Evolutionary conservation across 148 eudicot species (phyloP).

Genomic region (Arctostaphylos glauca): DNA sequence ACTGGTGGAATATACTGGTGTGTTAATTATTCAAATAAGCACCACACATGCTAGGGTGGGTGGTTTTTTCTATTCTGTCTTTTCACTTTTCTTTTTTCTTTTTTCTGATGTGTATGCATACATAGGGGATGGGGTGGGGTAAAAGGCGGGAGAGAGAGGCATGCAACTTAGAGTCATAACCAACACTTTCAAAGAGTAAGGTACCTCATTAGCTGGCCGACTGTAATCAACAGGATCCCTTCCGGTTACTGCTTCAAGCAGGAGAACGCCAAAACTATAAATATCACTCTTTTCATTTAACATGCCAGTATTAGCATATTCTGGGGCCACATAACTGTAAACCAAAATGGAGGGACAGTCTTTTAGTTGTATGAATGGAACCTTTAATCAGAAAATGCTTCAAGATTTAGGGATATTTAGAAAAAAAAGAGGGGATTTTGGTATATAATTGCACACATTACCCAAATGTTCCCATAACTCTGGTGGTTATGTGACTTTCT

Average conservation of each 20-base stretch:
- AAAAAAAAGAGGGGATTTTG: neutral
- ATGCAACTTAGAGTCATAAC: neutral
- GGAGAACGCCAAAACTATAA: slow-evolving; percentile 83
- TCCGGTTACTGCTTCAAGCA: slow-evolving; percentile 80
- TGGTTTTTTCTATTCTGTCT: too few relatives aligned
- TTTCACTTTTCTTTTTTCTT: neutral
- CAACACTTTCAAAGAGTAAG: neutral
- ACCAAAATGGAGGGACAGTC: slow-evolving; percentile 8
- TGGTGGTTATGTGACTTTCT: slow-evolving; percentile 81
- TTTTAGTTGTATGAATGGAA: slow-evolving; percentile 2
- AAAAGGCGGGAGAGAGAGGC: neutral
- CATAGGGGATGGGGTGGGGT: too few relatives aligned
- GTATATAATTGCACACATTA: slow-evolving; percentile 28
- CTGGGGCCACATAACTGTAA: slow-evolving; percentile 87
- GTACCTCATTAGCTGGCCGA: slow-evolving; percentile 80
- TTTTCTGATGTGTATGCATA: neutral
- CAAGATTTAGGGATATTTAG: neutral
- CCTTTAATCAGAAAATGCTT: neutral
- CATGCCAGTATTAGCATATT: slow-evolving; percentile 87
- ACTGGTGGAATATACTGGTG: slow-evolving; percentile 4
- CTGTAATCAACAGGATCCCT: slow-evolving; percentile 90
- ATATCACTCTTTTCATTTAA: slow-evolving; percentile 88
- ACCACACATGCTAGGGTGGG: too few relatives aligned
- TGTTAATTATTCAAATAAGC: neutral
- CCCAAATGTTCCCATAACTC: slow-evolving; percentile 99